These are phyloP conservation scores for Xylaria telfairii DNA, from an alignment of 495 filamentous ascomycete genomes.

Conservation along the genomic window DNA sequence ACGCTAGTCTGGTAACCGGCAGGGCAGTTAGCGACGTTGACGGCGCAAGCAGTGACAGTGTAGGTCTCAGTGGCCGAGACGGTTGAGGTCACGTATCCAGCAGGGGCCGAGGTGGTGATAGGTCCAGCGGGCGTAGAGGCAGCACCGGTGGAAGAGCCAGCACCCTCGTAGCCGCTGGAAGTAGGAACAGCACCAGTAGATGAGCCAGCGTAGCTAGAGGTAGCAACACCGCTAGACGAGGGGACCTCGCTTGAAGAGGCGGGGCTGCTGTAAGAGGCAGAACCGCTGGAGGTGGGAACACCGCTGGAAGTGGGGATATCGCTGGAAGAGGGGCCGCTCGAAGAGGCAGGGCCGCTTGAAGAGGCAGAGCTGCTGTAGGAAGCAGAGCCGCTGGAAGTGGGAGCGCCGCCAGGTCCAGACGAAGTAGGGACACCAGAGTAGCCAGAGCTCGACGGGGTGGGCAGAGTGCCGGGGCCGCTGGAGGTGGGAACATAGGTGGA, in stretches of 20 bases:
- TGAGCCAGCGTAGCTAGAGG: no score
- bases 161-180: no score
- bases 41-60: constrained; percentile 43
- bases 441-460: neutral
- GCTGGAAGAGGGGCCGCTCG: neutral
- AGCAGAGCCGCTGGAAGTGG: neutral
- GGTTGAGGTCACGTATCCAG: constrained; percentile 33
- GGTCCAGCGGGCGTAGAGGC: constrained; percentile 12
- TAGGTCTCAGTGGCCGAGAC: constrained; percentile 35
- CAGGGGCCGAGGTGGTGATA: constrained; percentile 24
- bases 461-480: neutral
- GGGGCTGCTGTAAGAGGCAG: no score
- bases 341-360: neutral
- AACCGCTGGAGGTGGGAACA: neutral
- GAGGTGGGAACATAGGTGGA: neutral
- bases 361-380: neutral
- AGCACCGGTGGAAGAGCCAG: neutral
- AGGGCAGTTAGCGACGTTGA: constrained; percentile 43
- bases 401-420: neutral
- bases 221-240: neutral
- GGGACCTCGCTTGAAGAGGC: neutral
- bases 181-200: no score
- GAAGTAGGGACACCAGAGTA: constrained; percentile 9
- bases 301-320: neutral
- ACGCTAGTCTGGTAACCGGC: constrained; percentile 39